phyloP scores from a whole-genome alignment of 2,329 filamentous ascomycete species.

The Ilyonectria destructans region DNA sequence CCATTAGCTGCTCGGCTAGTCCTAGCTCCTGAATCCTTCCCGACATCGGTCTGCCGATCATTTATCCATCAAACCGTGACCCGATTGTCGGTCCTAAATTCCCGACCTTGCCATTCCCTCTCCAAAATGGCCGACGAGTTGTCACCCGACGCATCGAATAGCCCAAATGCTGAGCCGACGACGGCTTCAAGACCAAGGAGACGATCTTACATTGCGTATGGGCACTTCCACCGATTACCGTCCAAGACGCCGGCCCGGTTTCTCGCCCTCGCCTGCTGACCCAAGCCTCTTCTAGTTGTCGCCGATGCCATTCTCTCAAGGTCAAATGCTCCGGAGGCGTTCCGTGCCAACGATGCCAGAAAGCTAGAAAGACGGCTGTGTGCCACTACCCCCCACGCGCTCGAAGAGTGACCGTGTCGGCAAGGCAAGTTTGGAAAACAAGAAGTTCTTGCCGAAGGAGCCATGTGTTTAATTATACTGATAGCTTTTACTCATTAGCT shows the following conservation, averaged over 20 bases:
- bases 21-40: neutral
- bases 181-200: neutral
- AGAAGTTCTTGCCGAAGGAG: neutral
- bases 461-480: neutral
- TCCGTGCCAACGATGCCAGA: conserved; percentile 33
- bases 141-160: conserved; percentile 1
- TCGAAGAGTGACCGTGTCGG: conserved; percentile 28
- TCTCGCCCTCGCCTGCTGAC: neutral
- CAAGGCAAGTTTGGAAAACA: conserved; percentile 16
- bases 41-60: neutral
- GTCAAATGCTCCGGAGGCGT: conserved; percentile 34
- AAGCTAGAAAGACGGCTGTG: conserved; percentile 20
- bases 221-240: neutral
- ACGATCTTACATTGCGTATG: conserved; percentile 13
- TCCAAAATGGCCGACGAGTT: conserved; percentile 1
- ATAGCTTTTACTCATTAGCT: conserved; percentile 13
- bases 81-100: neutral
- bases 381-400: conserved; percentile 30
- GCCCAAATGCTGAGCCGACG: neutral
- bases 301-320: conserved; percentile 36
- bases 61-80: conserved; percentile 1
- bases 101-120: neutral
- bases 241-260: neutral
- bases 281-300: conserved; percentile 24
- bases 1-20: neutral